A percentile compares a stretch with the other conserved stretches of the same genome.
phyloP scores from a whole-genome alignment of 495 filamentous ascomycete genomes.

The Cairneyella variabilis region DNA sequence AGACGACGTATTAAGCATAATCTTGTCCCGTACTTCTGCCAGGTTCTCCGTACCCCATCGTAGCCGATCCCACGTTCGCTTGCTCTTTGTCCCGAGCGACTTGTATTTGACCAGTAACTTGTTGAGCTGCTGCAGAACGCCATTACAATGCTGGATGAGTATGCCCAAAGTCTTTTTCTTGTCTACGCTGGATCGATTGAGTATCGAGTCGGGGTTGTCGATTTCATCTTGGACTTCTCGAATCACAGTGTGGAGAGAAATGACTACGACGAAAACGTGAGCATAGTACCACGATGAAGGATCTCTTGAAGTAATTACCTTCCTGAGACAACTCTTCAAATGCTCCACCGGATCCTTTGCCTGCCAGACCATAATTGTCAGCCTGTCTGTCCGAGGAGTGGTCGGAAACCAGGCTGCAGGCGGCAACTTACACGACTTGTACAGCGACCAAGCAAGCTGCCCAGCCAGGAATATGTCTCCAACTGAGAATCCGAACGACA shows the following conservation, averaged over 20 bases:
- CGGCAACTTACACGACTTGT: slow-evolving; percentile 3
- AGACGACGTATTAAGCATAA: background rate
- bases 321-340: slow-evolving; percentile 10
- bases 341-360: slow-evolving; percentile 7
- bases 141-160: background rate
- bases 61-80: slow-evolving; percentile 13
- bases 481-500: slow-evolving; percentile 6
- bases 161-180: slow-evolving; percentile 1
- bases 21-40: background rate
- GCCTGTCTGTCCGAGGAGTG: too few species aligned
- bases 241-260: slow-evolving; percentile 6
- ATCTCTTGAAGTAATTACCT: background rate
- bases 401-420: background rate
- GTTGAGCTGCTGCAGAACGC: slow-evolving; percentile 4
- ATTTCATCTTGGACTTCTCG: slow-evolving; percentile 15
- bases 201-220: slow-evolving; percentile 8
- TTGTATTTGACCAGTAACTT: slow-evolving; percentile 10
- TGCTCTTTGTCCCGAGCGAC: slow-evolving; percentile 7
- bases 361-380: background rate
- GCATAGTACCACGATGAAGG: background rate
- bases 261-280: background rate
- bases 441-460: slow-evolving; percentile 5
- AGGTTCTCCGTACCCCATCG: background rate
- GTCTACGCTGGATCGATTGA: slow-evolving; percentile 1
- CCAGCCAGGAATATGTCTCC: too few species aligned